Conservation (phyloP, 2,329 filamentous ascomycete genomes). For the Diaporthe sp. region DNA sequence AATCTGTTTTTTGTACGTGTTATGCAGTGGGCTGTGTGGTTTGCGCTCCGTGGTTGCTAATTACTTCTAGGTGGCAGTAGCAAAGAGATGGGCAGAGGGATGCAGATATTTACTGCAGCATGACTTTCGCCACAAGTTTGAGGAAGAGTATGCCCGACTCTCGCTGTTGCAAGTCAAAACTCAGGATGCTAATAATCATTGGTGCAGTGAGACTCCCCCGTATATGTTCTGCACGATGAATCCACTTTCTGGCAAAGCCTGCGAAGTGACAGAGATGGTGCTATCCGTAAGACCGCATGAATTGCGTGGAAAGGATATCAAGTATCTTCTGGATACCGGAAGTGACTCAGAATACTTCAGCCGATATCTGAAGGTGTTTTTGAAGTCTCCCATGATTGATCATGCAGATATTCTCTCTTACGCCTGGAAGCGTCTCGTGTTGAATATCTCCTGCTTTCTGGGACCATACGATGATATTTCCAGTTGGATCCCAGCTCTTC, state of each 20-base stretch:
- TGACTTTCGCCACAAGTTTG: background rate
- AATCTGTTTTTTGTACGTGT: slow-evolving; percentile 15
- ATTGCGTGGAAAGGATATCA: background rate
- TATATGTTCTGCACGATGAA: accelerated
- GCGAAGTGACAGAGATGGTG: background rate
- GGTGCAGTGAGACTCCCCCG: background rate
- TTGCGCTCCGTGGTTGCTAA: background rate
- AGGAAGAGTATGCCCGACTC: background rate
- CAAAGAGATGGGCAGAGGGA: background rate
- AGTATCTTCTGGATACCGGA: background rate
- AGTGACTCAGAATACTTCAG: background rate
- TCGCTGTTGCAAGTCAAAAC: no score
- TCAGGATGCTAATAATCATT: background rate
- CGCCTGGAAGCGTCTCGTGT: background rate
- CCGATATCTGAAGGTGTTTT: background rate
- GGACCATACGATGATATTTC: no score
- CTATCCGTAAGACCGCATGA: background rate
- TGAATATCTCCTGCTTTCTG: no score
- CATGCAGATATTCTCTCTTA: accelerated
- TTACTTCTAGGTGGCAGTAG: background rate
- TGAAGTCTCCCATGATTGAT: background rate
- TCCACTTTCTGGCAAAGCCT: background rate
- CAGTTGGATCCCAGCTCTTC: background rate
- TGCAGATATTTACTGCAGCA: slow-evolving; percentile 1
- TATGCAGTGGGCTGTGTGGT: background rate